A percentile compares a stretch with the other conserved stretches of the same genome.
These are phyloP conservation scores for Porosira glacialis DNA, from an alignment of 352 stramenopile genomes.

Conservation along the genomic window DNA sequence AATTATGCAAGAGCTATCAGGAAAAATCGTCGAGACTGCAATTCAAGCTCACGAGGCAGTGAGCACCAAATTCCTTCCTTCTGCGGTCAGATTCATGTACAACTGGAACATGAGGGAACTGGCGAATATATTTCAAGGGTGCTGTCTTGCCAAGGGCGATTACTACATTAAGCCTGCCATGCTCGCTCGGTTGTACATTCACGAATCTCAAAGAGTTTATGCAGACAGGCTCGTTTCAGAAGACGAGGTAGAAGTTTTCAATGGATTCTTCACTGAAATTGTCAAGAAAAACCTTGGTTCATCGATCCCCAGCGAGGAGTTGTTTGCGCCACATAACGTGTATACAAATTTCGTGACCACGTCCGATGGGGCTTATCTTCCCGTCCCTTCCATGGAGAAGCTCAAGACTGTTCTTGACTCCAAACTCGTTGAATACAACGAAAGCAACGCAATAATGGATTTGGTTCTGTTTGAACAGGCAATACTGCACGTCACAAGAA, in stretches of 20 bases:
- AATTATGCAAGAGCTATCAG: constrained; percentile 73
- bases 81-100: constrained; percentile 96
- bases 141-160: constrained; percentile 86
- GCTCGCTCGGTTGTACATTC: constrained; percentile 90
- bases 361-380: constrained; percentile 60
- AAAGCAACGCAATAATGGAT: constrained; percentile 92
- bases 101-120: constrained; percentile 96
- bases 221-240: constrained; percentile 92
- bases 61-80: constrained; percentile 88
- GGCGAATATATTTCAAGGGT: constrained; percentile 94
- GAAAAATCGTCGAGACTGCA: constrained; percentile 88
- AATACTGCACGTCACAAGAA: constrained; percentile 93
- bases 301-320: constrained; percentile 71
- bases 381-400: constrained; percentile 76
- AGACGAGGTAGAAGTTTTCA: constrained; percentile 89
- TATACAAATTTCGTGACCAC: constrained; percentile 83
- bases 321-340: not conserved
- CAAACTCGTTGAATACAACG: constrained; percentile 93
- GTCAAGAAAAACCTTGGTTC: constrained; percentile 86
- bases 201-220: constrained; percentile 95
- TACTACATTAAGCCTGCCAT: constrained; percentile 85
- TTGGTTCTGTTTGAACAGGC: constrained; percentile 96
- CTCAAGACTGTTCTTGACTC: constrained; percentile 84
- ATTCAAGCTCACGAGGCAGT: constrained; percentile 88
- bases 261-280: constrained; percentile 85